Percentiles rank a stretch among this genome's conserved stretches.
These are phyloP conservation scores for Pichia deserticola DNA, from an alignment of 805 yeast species.

Conservation along the genomic window DNA sequence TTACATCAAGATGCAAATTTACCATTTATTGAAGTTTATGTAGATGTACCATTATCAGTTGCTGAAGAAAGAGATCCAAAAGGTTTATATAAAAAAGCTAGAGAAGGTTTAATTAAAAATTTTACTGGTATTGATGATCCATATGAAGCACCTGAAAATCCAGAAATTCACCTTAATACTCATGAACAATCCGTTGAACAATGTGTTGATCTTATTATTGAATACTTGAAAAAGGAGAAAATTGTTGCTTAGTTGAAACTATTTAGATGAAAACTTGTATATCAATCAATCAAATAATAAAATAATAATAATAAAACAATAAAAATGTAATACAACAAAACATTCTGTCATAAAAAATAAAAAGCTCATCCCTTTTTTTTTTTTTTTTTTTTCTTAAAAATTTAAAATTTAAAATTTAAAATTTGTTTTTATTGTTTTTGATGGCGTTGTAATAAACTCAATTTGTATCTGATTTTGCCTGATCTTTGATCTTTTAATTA, in stretches of 20 bases:
- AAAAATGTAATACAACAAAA: no score
- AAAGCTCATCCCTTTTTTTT: no score
- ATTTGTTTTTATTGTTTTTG: no score
- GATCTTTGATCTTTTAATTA: constrained; percentile 1
- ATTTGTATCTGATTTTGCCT: no score
- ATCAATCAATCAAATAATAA: no score
- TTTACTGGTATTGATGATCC: constrained; percentile 96
- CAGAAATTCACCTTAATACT: constrained; percentile 78
- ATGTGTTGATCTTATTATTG: constrained; percentile 64
- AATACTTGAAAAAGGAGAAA: constrained; percentile 40
- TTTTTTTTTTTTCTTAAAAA: not conserved
- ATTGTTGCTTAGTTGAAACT: constrained; percentile 1
- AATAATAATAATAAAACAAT: no score
- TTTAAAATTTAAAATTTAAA: no score
- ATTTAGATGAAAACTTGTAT: no score
- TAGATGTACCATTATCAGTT: constrained; percentile 88
- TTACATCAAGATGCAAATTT: constrained; percentile 67
- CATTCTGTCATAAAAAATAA: not conserved
- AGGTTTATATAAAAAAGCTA: constrained; percentile 93
- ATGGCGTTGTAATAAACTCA: no score
- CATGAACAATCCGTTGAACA: constrained; percentile 69
- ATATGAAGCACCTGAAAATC: constrained; percentile 80
- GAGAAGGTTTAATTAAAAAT: constrained; percentile 89
- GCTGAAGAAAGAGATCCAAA: constrained; percentile 98
- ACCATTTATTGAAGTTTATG: constrained; percentile 85